Base-by-base conservation (phyloP, 2,329 filamentous ascomycete genomes). In the Ophiostoma populinum region DNA sequence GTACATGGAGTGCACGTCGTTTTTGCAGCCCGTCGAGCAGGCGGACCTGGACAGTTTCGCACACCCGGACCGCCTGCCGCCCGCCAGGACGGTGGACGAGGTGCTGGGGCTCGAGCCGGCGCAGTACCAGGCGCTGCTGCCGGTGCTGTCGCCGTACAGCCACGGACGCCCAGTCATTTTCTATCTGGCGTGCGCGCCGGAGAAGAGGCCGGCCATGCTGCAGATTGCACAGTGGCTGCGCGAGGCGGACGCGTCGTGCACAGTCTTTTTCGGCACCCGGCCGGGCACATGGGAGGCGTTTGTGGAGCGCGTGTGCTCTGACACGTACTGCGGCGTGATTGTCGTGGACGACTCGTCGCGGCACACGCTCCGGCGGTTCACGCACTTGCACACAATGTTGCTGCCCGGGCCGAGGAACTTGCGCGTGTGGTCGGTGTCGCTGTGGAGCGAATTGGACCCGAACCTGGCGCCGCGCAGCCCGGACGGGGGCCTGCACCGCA, bases 271-370 rank as follows among this genome's bases (percentile, higher is more conserved):
- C 6, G 59, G 56, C 32, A 44, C 57, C 10, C 46, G 46, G 1
- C 24, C 54, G 6, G 65, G 66, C 1, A 53, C 62, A 7, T 72
- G 67, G 67, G 41, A 48, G 5, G 51, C 49, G 13, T 70, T 72
- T 40, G 7, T 20, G 49, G 7, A 49, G 48, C 13, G 40, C 26
- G 24, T 26, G 43, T 19, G 21, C 44, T 3, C 39, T 38, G 10
- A 49, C 53, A 15, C 41, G 46, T 13, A 32, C 2, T 51, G 48
- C 10, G 45, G 45, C 4, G 46, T 67, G 9, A 58, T 69, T 24
- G 47, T n/a, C n/a, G n/a, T 68, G 3, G 61, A 68, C 39, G 61
- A 66, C 45, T 49, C 55, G 10, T 51, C 51, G 5, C 41, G 55
- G 8, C 53, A 50, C 45, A 47, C 48, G 5, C 40, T 63, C 6